These are phyloP conservation scores for Paecilomyces niveus DNA, from an alignment of 2,329 filamentous ascomycete genomes.

Conservation along the genomic window DNA sequence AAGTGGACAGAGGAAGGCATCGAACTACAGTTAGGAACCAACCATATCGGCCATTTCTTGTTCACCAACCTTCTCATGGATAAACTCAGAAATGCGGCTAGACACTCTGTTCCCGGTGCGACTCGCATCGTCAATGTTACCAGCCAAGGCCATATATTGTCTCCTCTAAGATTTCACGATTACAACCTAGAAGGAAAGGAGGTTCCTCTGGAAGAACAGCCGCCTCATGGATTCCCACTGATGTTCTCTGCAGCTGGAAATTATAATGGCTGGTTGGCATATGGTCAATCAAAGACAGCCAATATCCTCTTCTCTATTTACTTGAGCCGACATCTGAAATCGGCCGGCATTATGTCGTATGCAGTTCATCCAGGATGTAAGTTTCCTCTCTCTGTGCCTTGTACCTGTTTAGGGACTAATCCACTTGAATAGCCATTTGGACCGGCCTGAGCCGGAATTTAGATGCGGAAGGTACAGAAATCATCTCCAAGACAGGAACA, in stretches of 20 bases:
- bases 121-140: conserved; percentile 17
- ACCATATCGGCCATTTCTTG: conserved; percentile 28
- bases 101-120: not conserved
- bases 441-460: conserved; percentile 12
- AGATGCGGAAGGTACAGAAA: conserved; percentile 12
- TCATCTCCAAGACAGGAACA: conserved; percentile 18
- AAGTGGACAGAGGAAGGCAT: conserved; percentile 21
- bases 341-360: conserved; percentile 26
- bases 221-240: conserved; percentile 1
- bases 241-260: conserved; percentile 2
- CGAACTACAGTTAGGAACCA: conserved; percentile 27
- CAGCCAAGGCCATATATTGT: conserved; percentile 16
- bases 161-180: conserved; percentile 21
- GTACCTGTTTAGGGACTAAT: not conserved
- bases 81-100: conserved; percentile 14
- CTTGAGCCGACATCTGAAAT: conserved; percentile 20
- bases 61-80: conserved; percentile 23
- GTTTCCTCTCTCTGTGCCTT: not conserved
- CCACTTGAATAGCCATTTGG: conserved; percentile 14
- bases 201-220: conserved; percentile 7
- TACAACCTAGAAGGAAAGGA: conserved; percentile 16
- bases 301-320: conserved; percentile 34
- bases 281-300: conserved; percentile 37
- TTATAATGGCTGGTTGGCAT: conserved; percentile 15
- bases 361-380: conserved; percentile 34